These are phyloP conservation scores for Aspergillus sclerotiicarbonarius DNA, from an alignment of 495 filamentous ascomycete genomes.

Conservation along the genomic window DNA sequence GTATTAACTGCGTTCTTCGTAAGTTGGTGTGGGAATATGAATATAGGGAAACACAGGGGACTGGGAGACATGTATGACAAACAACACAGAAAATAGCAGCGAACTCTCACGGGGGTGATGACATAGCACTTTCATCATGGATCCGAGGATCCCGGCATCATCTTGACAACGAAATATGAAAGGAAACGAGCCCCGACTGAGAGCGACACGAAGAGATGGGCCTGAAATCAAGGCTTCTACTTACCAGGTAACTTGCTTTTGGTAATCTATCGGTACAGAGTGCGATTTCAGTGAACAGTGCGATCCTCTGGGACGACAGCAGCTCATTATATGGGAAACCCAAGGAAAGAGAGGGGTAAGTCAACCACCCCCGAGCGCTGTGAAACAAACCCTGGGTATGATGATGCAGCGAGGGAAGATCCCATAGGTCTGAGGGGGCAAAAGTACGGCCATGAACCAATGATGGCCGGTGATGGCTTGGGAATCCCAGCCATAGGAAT, in stretches of 20 bases:
- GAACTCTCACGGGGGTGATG: background rate
- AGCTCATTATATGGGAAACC: constrained; percentile 9
- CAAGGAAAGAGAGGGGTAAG: constrained; percentile 11
- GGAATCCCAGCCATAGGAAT: background rate
- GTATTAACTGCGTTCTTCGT: constrained; percentile 5
- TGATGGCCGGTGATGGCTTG: background rate
- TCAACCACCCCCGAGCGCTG: background rate
- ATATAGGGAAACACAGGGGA: background rate
- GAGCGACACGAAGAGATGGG: background rate
- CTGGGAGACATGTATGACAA: background rate
- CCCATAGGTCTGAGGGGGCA: background rate
- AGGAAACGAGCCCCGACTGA: background rate
- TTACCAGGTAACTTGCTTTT: background rate
- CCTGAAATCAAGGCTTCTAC: background rate
- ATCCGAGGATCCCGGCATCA: background rate
- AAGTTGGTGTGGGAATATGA: background rate
- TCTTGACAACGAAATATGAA: background rate
- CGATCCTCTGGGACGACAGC: background rate
- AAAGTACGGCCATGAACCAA: constrained; percentile 1
- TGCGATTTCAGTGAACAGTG: background rate
- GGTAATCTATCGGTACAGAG: background rate
- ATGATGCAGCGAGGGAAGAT: constrained; percentile 9
- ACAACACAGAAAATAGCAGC: background rate
- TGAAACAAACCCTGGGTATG: constrained; percentile 10
- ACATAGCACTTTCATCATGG: constrained; percentile 1